Evolutionary conservation across 176 grass and related monocot species (phyloP).

Genomic region (Avena insularis): DNA sequence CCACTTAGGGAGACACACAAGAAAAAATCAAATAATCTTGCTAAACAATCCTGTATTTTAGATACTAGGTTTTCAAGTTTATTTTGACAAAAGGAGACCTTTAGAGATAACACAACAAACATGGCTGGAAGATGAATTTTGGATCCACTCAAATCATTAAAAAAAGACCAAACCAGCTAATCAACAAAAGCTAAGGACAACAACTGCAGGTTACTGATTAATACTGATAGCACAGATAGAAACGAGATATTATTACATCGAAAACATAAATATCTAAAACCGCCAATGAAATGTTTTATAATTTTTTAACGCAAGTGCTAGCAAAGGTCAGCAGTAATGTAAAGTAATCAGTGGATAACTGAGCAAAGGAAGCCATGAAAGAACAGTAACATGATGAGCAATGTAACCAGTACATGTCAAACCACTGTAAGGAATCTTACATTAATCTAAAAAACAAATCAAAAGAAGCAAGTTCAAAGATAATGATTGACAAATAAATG

Average conservation of each 20-base stretch:
- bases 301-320: not conserved
- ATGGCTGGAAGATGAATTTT: not conserved
- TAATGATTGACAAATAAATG: conserved; percentile 15
- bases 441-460: conserved; percentile 27
- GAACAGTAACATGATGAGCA: not conserved
- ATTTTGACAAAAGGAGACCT: not conserved
- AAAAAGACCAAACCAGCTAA: not conserved
- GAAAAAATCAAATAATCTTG: conserved; percentile 34
- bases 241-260: not conserved
- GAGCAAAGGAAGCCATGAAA: conserved; percentile 2
- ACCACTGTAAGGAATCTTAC: not conserved
- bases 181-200: not conserved
- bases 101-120: not conserved
- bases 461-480: not conserved
- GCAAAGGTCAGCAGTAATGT: not conserved
- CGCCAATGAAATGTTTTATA: not conserved
- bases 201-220: not conserved
- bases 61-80: conserved; percentile 21
- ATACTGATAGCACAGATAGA: not conserved
- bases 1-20: conserved; percentile 37
- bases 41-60: conserved; percentile 15
- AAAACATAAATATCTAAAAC: not conserved
- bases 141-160: not conserved
- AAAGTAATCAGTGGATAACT: not conserved
- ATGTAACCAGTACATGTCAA: not conserved